phyloP scores from a whole-genome alignment of 805 yeast species.

The Saccharomycopsis schoenii region DNA sequence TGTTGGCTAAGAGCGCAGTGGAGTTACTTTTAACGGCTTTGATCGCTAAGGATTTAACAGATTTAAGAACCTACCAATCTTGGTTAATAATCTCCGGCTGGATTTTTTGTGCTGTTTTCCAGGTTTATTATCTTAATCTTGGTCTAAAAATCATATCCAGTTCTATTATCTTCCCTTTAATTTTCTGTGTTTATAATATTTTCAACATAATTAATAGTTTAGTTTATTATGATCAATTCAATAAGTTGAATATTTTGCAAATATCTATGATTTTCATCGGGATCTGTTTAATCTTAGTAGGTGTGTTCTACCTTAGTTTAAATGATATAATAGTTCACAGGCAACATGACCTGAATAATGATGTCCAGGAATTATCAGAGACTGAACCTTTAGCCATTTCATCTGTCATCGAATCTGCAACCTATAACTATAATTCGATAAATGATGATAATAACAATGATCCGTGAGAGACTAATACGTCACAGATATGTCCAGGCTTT shows the following conservation, averaged over 20 bases:
- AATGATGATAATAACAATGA: background rate
- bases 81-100: conserved; percentile 46
- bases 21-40: conserved; percentile 49
- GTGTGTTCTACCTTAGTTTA: conserved; percentile 61
- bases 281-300: conserved; percentile 34
- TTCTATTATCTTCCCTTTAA: conserved; percentile 71
- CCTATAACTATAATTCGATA: background rate
- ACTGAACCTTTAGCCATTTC: background rate
- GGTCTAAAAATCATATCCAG: conserved; percentile 67
- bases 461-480: background rate
- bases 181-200: conserved; percentile 74
- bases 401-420: background rate
- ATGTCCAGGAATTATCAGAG: background rate
- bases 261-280: conserved; percentile 40
- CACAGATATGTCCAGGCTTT: background rate
- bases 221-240: conserved; percentile 45
- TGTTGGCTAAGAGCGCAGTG: conserved; percentile 77
- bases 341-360: background rate
- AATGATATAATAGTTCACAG: conserved; percentile 24
- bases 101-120: conserved; percentile 56
- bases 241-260: conserved; percentile 26
- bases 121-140: conserved; percentile 61
- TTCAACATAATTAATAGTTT: conserved; percentile 58
- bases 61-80: conserved; percentile 32
- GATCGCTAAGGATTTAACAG: conserved; percentile 27